Evolutionary conservation across 495 filamentous ascomycete species (phyloP), one percentile per base, ranked within the genome.

Genomic region (Neurospora intermedia): DNA sequence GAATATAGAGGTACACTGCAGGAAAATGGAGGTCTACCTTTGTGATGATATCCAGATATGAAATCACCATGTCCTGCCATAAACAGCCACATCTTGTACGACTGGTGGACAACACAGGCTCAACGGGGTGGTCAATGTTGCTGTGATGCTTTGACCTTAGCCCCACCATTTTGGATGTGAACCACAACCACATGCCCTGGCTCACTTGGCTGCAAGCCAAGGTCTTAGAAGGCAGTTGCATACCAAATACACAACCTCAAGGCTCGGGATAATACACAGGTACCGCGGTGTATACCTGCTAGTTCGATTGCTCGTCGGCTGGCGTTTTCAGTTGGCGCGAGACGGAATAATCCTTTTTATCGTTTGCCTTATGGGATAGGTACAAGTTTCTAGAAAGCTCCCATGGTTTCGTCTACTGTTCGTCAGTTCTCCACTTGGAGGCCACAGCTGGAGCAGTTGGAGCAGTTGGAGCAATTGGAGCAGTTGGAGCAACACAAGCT

Each of bases 131-230:
- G 48, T 59, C 11, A 13, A 13, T 23, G 11, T 54, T 41, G 40
- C 70, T 43, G 39, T 23, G 48, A 23, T 73, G 41, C 45, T 71
- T 66, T 46, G 62, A 70, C 69, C 54, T 75, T 75, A 73, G 27
- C 27, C 54, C 54, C 54, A 35, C 27, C 7, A 31, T 38, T 38
- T 0, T 62, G 43, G 9, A 62, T 62, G 54, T 23, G 54, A 62
- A 62, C 54, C 27, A 66, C 20, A 59, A 59, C 23, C 48, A 27
- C 48, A 59, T 59, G 9, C 40, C 40, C 9, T 41, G 46, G 45
- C 45, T 48, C 39, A 48, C 7, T 8, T 45, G 39, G 39, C 16
- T 23, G 11, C 35, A 62, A 6, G 13, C 23, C 6, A 62, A 35
- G 54, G 54, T 15, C 27, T 20, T 27, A 27, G 20, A 27, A 54